Evolutionary conservation across 495 filamentous ascomycete genomes (phyloP).

Genomic region (Cenococcum geophilum): DNA sequence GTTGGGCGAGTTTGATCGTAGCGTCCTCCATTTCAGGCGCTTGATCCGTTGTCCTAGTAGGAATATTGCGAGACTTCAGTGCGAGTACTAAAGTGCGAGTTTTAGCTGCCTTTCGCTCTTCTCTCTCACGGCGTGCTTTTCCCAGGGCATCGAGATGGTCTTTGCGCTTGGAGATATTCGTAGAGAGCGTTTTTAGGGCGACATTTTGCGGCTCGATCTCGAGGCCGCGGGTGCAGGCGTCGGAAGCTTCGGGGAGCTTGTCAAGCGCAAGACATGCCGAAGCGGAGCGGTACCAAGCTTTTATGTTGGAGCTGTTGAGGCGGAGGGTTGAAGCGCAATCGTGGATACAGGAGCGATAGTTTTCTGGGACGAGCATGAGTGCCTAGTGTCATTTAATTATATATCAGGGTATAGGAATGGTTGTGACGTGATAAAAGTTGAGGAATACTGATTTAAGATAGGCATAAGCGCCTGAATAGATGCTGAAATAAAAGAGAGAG

Average conservation of each 20-base stretch:
- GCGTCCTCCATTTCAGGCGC: constrained; percentile 72
- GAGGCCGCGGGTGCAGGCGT: constrained; percentile 66
- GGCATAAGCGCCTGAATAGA: not conserved
- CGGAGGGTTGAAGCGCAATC: constrained; percentile 77
- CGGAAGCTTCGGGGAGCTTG: constrained; percentile 66
- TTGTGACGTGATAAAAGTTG: not conserved
- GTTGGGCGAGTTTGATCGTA: constrained; percentile 53
- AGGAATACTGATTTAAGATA: not conserved
- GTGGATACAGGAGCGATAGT: constrained; percentile 74
- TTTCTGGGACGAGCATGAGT: constrained; percentile 44
- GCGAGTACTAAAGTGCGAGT: constrained; percentile 59
- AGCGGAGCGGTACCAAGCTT: constrained; percentile 81
- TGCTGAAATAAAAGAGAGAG: not conserved
- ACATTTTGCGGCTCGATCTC: constrained; percentile 56
- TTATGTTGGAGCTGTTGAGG: constrained; percentile 71
- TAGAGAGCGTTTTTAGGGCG: constrained; percentile 43
- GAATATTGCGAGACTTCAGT: constrained; percentile 67
- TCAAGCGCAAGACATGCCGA: constrained; percentile 68
- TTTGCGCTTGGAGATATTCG: constrained; percentile 30
- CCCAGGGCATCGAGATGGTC: constrained; percentile 30
- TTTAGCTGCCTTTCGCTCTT: constrained; percentile 47
- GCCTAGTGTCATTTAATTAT: not conserved
- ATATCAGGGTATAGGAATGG: not conserved
- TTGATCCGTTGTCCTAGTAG: constrained; percentile 56
- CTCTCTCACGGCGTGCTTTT: constrained; percentile 42